A percentile compares a stretch with the other conserved stretches of the same genome.
These are phyloP conservation scores for Boletus vinaceobasis DNA, from an alignment of 768 basidiomycete species.

Conservation along the genomic window DNA sequence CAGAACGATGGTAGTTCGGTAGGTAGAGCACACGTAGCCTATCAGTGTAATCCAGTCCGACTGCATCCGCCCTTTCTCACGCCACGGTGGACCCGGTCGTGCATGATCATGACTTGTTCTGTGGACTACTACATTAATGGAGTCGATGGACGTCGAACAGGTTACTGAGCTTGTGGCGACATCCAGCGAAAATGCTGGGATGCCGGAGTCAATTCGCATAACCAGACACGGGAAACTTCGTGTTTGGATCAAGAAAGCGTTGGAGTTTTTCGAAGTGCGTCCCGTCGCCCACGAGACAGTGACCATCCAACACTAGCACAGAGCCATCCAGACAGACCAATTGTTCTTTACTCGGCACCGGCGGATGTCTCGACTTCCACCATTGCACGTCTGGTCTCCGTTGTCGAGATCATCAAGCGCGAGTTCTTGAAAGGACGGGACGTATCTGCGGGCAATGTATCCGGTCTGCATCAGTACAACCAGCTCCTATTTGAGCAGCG, in stretches of 20 bases:
- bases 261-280: slow-evolving; percentile 53
- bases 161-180: not conserved
- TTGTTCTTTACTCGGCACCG: slow-evolving; percentile 62
- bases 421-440: slow-evolving; percentile 62
- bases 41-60: not conserved
- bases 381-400: slow-evolving; percentile 64
- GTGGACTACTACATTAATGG: not conserved
- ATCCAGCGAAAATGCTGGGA: slow-evolving; percentile 1
- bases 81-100: slow-evolving; percentile 5
- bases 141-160: slow-evolving; percentile 17
- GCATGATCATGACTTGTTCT: not conserved
- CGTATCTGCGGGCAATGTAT: slow-evolving; percentile 37
- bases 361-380: slow-evolving; percentile 35
- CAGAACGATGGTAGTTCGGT: slow-evolving; percentile 55
- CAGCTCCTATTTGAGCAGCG: slow-evolving; percentile 50
- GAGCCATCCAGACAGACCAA: slow-evolving; percentile 46
- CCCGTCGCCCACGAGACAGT: not conserved
- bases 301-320: slow-evolving; percentile 22
- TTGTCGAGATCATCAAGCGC: slow-evolving; percentile 82
- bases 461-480: slow-evolving; percentile 77
- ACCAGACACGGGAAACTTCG: slow-evolving; percentile 55
- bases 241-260: slow-evolving; percentile 49
- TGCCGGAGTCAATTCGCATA: slow-evolving; percentile 45
- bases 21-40: slow-evolving; percentile 13
- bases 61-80: slow-evolving; percentile 14